These are phyloP conservation scores for Cyclotella choctawhatcheeana DNA, from an alignment of 108 stramenopile genomes.

Conservation along the genomic window DNA sequence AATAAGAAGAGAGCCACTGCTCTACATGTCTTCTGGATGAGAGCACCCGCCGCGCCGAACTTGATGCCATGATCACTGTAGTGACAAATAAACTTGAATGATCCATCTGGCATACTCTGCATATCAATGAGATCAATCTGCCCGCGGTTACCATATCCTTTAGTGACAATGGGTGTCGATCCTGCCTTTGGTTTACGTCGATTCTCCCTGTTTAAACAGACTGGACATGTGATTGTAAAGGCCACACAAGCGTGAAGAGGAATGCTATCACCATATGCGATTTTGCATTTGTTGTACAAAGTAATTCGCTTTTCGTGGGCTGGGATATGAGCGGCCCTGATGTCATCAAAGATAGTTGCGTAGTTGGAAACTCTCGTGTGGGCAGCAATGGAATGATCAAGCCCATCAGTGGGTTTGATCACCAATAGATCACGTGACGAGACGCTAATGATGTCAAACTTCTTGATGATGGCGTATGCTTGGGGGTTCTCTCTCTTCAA, in stretches of 20 bases:
- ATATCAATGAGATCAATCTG: constrained; percentile 42
- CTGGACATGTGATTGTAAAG: background rate
- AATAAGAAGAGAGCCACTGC: constrained; percentile 5
- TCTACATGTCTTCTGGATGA: background rate
- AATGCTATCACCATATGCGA: background rate
- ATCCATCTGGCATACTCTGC: constrained; percentile 46
- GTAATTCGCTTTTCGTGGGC: background rate
- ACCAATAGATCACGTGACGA: no score
- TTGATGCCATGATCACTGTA: constrained; percentile 42
- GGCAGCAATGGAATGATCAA: no score
- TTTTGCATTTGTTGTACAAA: background rate
- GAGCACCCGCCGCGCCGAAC: background rate
- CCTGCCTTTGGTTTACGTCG: constrained; percentile 7
- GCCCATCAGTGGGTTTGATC: no score
- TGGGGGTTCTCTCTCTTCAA: no score
- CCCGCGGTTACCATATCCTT: constrained; percentile 20
- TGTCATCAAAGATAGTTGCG: no score
- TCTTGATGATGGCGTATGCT: no score
- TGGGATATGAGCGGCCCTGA: no score
- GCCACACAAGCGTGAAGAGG: background rate
- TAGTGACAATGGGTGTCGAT: constrained; percentile 20
- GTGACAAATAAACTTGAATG: constrained; percentile 19
- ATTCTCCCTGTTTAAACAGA: background rate
- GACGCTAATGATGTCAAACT: no score
- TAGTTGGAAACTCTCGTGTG: no score